These are phyloP conservation scores for Hippophae rhamnoides DNA, from an alignment of 306 rosid genomes.

Conservation along the genomic window DNA sequence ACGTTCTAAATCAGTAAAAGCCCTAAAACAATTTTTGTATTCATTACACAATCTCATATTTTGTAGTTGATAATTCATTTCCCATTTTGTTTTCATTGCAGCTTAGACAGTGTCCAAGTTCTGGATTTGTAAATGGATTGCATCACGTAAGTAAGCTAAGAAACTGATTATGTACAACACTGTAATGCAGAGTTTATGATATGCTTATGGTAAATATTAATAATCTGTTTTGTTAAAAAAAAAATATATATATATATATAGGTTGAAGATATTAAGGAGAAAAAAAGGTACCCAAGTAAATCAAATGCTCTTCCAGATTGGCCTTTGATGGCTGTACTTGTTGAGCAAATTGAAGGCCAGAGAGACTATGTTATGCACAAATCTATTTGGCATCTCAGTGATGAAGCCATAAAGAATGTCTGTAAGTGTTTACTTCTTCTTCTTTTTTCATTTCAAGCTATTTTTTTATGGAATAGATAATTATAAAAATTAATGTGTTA, in stretches of 20 bases:
- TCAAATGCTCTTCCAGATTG: constrained; percentile 53
- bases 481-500: not conserved
- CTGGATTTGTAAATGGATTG: constrained; percentile 28
- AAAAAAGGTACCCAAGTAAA: constrained; percentile 44
- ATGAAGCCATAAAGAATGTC: constrained; percentile 62
- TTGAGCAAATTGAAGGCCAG: constrained; percentile 39
- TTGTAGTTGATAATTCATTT: not conserved
- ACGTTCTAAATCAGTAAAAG: constrained; percentile 25
- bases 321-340: constrained; percentile 51
- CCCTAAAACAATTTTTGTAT: not conserved
- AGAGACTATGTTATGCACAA: constrained; percentile 37
- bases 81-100: constrained; percentile 22
- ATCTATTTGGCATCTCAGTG: constrained; percentile 57
- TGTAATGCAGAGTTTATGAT: not conserved
- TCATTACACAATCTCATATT: not conserved
- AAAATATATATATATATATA: constrained; percentile 1
- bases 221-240: not conserved
- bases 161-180: not conserved
- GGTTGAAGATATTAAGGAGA: constrained; percentile 26
- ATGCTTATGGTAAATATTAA: not conserved
- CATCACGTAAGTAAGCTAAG: constrained; percentile 29
- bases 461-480: not conserved
- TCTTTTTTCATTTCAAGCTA: not conserved
- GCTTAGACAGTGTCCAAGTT: constrained; percentile 46
- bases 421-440: constrained; percentile 34